These are phyloP conservation scores for Agaricus blazei DNA, from an alignment of 768 basidiomycete genomes.

Conservation along the genomic window DNA sequence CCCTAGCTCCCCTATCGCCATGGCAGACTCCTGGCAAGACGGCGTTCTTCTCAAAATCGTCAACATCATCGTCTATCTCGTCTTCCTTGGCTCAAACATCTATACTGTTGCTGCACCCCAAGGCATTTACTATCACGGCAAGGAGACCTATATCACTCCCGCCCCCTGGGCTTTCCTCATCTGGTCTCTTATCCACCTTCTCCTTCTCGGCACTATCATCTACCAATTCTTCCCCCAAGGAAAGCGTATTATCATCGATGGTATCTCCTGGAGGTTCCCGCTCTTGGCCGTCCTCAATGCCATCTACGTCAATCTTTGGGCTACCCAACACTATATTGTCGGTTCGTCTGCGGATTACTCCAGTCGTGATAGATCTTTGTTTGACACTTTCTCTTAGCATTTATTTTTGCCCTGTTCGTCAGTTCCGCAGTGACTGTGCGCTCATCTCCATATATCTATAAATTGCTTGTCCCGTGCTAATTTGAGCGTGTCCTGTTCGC, in stretches of 20 bases:
- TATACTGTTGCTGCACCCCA: slow-evolving; percentile 78
- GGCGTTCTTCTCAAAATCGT: slow-evolving; percentile 79
- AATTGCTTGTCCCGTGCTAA: slow-evolving; percentile 21
- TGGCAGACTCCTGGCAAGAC: slow-evolving; percentile 71
- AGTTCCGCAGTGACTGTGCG: slow-evolving; percentile 60
- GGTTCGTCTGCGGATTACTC: slow-evolving; percentile 29
- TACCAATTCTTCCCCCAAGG: slow-evolving; percentile 83
- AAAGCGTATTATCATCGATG: slow-evolving; percentile 77
- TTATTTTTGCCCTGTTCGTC: slow-evolving; percentile 85
- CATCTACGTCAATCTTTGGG: slow-evolving; percentile 87
- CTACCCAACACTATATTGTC: slow-evolving; percentile 63
- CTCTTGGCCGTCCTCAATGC: slow-evolving; percentile 83
- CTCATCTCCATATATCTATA: slow-evolving; percentile 5
- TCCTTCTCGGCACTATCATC: slow-evolving; percentile 87
- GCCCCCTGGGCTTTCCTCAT: slow-evolving; percentile 90
- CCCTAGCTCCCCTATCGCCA: slow-evolving; percentile 23
- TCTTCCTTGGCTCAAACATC: slow-evolving; percentile 88
- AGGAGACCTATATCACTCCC: slow-evolving; percentile 93
- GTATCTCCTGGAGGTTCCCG: slow-evolving; percentile 88
- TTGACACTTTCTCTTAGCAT: slow-evolving; percentile 43
- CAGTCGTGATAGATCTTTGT: not conserved
- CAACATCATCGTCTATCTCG: slow-evolving; percentile 78
- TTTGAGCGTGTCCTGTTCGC: slow-evolving; percentile 18
- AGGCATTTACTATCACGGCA: slow-evolving; percentile 65
- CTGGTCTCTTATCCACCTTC: slow-evolving; percentile 87